phyloP scores from a whole-genome alignment of 1,284 basidiomycete species.

The Heterobasidion annosum region DNA sequence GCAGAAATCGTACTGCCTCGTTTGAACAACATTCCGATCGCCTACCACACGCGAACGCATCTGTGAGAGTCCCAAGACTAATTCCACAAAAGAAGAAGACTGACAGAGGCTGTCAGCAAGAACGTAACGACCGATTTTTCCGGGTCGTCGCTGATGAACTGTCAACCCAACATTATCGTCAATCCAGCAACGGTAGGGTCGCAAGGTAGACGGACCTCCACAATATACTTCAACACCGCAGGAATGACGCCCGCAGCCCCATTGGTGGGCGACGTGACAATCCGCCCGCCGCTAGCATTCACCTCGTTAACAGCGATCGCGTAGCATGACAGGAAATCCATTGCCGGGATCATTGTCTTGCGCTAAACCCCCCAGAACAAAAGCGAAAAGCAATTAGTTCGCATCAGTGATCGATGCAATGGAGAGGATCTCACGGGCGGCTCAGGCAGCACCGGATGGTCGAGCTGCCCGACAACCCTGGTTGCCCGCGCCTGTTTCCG shows the following conservation, averaged over 20 bases:
- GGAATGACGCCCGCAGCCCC: slow-evolving; percentile 90
- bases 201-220: slow-evolving; percentile 43
- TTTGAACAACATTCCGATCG: slow-evolving; percentile 96
- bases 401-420: background rate
- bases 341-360: slow-evolving; percentile 81
- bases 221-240: slow-evolving; percentile 80
- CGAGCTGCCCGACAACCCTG: slow-evolving; percentile 66
- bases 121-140: slow-evolving; percentile 84
- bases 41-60: slow-evolving; percentile 28
- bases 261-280: slow-evolving; percentile 91
- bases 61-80: background rate
- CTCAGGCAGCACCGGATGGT: slow-evolving; percentile 79
- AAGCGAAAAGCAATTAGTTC: background rate
- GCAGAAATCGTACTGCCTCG: slow-evolving; percentile 94
- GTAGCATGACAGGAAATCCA: slow-evolving; percentile 92
- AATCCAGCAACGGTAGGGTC: background rate
- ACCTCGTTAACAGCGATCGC: slow-evolving; percentile 89
- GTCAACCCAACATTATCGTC: slow-evolving; percentile 3
- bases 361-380: slow-evolving; percentile 32
- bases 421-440: slow-evolving; percentile 50
- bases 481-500: slow-evolving; percentile 26
- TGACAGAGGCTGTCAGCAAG: slow-evolving; percentile 71
- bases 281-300: slow-evolving; percentile 86
- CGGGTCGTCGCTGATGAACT: slow-evolving; percentile 86
- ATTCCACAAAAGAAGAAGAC: slow-evolving; percentile 14